These are phyloP conservation scores for Plasmodium inui DNA, from an alignment of 169 alveolate genomes.

Conservation along the genomic window DNA sequence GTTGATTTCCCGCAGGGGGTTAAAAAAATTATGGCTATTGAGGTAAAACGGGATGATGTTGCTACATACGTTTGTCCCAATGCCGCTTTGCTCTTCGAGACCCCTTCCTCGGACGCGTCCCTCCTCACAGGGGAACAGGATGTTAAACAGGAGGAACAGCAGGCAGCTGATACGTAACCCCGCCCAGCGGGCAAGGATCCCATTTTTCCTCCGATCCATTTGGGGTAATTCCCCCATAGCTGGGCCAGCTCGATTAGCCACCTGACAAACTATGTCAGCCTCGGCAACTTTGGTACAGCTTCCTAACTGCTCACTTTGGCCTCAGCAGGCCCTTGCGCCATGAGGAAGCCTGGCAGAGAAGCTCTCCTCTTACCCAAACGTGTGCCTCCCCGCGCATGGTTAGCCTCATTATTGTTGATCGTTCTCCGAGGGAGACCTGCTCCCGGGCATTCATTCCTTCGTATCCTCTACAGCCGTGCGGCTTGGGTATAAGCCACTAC, in stretches of 20 bases:
- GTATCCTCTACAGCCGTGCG: neutral
- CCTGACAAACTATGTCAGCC: neutral
- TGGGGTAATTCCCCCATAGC: neutral
- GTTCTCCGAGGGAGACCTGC: neutral
- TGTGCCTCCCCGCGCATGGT: neutral
- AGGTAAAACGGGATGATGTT: conserved; percentile 37
- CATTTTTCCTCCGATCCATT: neutral
- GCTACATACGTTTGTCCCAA: conserved; percentile 1
- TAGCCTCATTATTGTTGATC: neutral
- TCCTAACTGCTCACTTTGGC: neutral
- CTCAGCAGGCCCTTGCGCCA: neutral
- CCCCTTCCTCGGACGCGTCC: neutral
- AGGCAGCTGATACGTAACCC: neutral
- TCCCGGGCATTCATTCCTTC: neutral
- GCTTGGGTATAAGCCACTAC: neutral
- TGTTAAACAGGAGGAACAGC: neutral
- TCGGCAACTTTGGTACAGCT: neutral
- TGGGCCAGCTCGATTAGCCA: neutral
- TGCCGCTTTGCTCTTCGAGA: neutral
- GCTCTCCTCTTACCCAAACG: neutral
- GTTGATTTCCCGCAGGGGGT: conserved; percentile 2
- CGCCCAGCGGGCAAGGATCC: neutral
- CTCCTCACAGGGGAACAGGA: neutral
- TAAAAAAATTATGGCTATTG: conserved; percentile 17
- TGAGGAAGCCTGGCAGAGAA: neutral